Evolutionary conservation across 2,329 filamentous ascomycete genomes (phyloP).

Genomic region (Coniella vitis): DNA sequence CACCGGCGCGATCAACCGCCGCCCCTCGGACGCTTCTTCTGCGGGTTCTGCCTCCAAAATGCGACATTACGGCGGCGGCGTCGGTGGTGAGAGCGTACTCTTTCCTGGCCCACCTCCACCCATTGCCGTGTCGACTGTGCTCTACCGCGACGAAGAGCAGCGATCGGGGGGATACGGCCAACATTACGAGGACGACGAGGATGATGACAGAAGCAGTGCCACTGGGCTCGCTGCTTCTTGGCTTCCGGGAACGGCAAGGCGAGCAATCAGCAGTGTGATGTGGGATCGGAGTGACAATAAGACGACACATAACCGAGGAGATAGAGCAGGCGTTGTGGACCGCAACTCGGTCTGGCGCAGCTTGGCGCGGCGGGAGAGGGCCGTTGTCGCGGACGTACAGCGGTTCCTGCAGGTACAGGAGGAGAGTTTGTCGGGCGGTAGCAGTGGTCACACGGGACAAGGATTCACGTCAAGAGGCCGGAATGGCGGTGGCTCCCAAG

Average conservation of each 20-base stretch:
- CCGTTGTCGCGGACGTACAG: slow-evolving; percentile 41
- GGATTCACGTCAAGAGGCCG: background rate
- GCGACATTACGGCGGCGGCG: slow-evolving; percentile 26
- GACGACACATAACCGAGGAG: slow-evolving; percentile 8
- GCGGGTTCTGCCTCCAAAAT: slow-evolving; percentile 19
- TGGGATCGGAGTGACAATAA: slow-evolving; percentile 26
- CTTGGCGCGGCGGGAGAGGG: slow-evolving; percentile 38
- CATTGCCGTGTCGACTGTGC: slow-evolving; percentile 37
- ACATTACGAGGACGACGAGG: slow-evolving; percentile 11
- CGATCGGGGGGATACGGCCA: slow-evolving; percentile 12
- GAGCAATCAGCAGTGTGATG: slow-evolving; percentile 29
- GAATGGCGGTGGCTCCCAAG: background rate
- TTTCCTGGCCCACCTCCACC: slow-evolving; percentile 46
- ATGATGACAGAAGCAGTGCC: slow-evolving; percentile 3
- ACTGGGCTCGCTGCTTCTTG: slow-evolving; percentile 12
- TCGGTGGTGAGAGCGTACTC: slow-evolving; percentile 28
- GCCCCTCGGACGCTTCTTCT: slow-evolving; percentile 17
- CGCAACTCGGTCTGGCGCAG: slow-evolving; percentile 41
- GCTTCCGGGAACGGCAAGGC: slow-evolving; percentile 20
- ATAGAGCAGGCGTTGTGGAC: slow-evolving; percentile 21
- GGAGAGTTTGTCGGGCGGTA: slow-evolving; percentile 29
- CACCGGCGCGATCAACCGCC: slow-evolving; percentile 10
- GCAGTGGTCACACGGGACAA: slow-evolving; percentile 29
- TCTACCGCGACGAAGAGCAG: slow-evolving; percentile 28
- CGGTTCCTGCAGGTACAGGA: slow-evolving; percentile 43